phyloP scores from a whole-genome alignment of 148 eudicot genomes.

The Rhododendron williamsianum region DNA sequence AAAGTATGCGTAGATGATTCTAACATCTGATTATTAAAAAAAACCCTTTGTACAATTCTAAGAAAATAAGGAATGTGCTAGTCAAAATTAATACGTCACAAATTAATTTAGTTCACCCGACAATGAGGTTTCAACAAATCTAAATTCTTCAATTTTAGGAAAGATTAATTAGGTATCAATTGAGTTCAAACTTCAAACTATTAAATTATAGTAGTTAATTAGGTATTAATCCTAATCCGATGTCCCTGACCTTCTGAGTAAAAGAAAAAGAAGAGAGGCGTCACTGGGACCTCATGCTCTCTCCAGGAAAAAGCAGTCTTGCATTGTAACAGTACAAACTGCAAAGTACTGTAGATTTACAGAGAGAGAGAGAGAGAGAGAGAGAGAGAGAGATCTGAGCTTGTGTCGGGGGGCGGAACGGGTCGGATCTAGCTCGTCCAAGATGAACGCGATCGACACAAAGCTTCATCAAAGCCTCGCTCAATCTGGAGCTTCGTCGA shows the following conservation, averaged over 20 bases:
- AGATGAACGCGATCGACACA: neutral
- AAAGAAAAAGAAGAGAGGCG: neutral
- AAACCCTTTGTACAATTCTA: too few species aligned
- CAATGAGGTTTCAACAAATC: neutral
- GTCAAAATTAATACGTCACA: too few species aligned
- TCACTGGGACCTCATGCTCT: neutral
- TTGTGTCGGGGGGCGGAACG: neutral
- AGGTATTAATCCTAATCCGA: neutral
- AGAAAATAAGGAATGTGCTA: too few species aligned
- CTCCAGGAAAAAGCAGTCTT: neutral
- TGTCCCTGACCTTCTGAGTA: neutral
- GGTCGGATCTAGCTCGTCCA: neutral
- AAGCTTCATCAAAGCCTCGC: neutral
- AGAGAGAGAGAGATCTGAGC: neutral
- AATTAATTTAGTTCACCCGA: too few species aligned
- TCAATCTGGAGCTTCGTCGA: neutral
- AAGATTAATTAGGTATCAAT: too few species aligned
- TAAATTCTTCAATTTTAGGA: too few species aligned
- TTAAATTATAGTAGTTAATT: too few species aligned
- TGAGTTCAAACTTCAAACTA: too few species aligned
- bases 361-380: neutral
- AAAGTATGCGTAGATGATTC: too few species aligned
- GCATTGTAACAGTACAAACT: neutral
- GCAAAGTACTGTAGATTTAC: neutral
- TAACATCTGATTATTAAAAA: too few species aligned